Base-by-base conservation (phyloP, 2,329 filamentous ascomycete genomes). In the Ambrosiella cleistominuta region DNA sequence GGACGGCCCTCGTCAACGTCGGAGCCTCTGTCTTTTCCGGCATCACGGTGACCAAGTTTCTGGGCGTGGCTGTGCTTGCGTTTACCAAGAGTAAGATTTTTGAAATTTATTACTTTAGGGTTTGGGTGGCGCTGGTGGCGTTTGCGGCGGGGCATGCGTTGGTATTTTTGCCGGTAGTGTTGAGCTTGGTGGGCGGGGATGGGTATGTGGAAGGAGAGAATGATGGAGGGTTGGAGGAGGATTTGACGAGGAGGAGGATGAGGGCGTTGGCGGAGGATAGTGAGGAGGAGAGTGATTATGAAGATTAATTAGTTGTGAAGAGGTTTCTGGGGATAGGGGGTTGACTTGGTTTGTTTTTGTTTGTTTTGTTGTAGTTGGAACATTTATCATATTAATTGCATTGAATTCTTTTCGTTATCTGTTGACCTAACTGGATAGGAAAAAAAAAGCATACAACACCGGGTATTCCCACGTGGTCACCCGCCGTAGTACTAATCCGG, bases 41-140 rank as follows among this genome's bases (percentile, higher is more conserved):
- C 1, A 98, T 98, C 68, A 97, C 91, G 0, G 76, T 98, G 56
- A 98, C 93, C 1, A 98, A 98, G 71, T 77, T 98, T 1, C 74
- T 98, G 1, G 93, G 93, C 2, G 91, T 98, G 0, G 84, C 79
- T 51, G 93, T 98, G 40, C 75, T 98, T 17, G 93, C 93, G 0
- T 98, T 96, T 66, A 98, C 93, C 7, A 76, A 87, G 56, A 95
- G 88, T 69, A 98, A 97, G 79, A 98, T 98, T 66, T 98, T 98
- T 66, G 94, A 98, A 73, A 88, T 98, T 60, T 98, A 98, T 72
- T 98, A 98, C 71, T 98, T 98, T 77, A 80, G 93, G 49, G 86
- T 98, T 49, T 98, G 93, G 93, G 74, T 96, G 15, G 85, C 90
- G 6, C 78, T 98, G 57, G 90, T 98, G 9, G 69, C 94, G 8